A percentile compares a stretch with the other conserved stretches of the same genome.
These are phyloP conservation scores for Drosera spatulata DNA, from an alignment of 179 eudicot species.

Conservation along the genomic window DNA sequence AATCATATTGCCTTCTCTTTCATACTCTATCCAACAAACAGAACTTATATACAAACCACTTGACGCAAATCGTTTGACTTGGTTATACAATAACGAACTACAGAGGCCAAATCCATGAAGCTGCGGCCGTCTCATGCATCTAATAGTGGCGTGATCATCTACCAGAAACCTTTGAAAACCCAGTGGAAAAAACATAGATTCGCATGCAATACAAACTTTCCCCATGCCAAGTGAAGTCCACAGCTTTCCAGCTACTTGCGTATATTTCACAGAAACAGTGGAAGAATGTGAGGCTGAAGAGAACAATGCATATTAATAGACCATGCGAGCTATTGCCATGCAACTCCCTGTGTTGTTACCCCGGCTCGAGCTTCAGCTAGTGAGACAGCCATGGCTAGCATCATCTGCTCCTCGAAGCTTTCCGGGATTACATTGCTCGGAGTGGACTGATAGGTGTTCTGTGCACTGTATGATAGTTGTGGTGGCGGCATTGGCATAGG, in stretches of 20 bases:
- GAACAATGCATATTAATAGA: not conserved
- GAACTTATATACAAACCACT: too few relatives aligned
- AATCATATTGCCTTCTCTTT: too few relatives aligned
- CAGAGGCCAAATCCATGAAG: too few relatives aligned
- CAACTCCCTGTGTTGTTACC: slow-evolving; percentile 48
- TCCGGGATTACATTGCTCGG: slow-evolving; percentile 56
- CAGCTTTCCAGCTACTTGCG: slow-evolving; percentile 14
- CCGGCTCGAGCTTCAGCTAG: slow-evolving; percentile 75
- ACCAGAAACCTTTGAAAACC: too few relatives aligned
- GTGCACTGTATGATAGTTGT: slow-evolving; percentile 17
- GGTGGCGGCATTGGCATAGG: slow-evolving; percentile 11
- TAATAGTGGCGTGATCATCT: too few relatives aligned
- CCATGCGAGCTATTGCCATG: slow-evolving; percentile 53
- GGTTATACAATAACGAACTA: too few relatives aligned
- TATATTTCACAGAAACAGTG: slow-evolving; percentile 17
- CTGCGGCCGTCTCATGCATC: too few relatives aligned
- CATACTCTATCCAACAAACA: too few relatives aligned
- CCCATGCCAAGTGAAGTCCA: slow-evolving; percentile 1
- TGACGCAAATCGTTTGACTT: too few relatives aligned
- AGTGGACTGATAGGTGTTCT: slow-evolving; percentile 20
- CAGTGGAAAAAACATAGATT: too few relatives aligned
- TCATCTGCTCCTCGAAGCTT: slow-evolving; percentile 97
- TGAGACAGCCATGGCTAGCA: slow-evolving; percentile 98
- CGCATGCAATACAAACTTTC: too few relatives aligned
- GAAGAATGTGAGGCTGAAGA: too few relatives aligned